A percentile compares a stretch with the other conserved stretches of the same genome.
Conservation (phyloP, 2,329 filamentous ascomycete genomes). For the Drechslerella stenobrocha region DNA sequence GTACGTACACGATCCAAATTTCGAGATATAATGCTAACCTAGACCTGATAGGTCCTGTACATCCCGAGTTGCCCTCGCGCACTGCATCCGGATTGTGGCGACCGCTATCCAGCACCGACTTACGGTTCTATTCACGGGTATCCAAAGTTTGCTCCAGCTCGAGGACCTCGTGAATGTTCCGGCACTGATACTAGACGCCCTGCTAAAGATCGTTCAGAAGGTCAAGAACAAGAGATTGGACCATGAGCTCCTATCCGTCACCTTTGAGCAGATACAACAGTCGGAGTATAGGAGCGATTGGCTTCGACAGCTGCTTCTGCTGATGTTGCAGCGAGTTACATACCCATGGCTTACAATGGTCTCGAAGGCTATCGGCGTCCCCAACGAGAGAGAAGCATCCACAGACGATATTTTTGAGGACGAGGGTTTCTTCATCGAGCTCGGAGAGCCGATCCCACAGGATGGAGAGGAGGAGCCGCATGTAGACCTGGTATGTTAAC, state of each 20-base stretch:
- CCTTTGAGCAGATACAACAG: slow-evolving; percentile 40
- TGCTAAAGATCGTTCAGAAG: slow-evolving; percentile 57
- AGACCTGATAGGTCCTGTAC: slow-evolving; percentile 17
- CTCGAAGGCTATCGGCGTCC: slow-evolving; percentile 35
- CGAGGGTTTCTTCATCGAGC: slow-evolving; percentile 38
- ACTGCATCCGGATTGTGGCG: slow-evolving; percentile 50
- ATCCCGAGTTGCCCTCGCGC: slow-evolving; percentile 50
- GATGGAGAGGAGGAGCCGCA: slow-evolving; percentile 37
- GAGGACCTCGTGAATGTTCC: slow-evolving; percentile 45
- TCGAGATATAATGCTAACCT: slow-evolving; percentile 23
- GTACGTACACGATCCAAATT: slow-evolving; percentile 1
- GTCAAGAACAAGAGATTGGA: slow-evolving; percentile 61
- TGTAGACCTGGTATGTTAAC: slow-evolving; percentile 24
- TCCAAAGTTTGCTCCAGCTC: slow-evolving; percentile 51
- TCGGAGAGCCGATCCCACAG: slow-evolving; percentile 18
- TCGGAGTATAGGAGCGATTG: slow-evolving; percentile 43
- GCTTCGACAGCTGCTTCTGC: slow-evolving; percentile 33
- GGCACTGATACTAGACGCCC: slow-evolving; percentile 53
- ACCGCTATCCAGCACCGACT: slow-evolving; percentile 51
- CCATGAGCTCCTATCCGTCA: slow-evolving; percentile 61
- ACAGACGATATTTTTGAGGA: slow-evolving; percentile 36
- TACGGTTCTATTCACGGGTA: slow-evolving; percentile 47
- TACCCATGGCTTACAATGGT: slow-evolving; percentile 43
- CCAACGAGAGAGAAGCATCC: slow-evolving; percentile 13
- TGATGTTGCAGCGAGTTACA: slow-evolving; percentile 34